phyloP scores from a whole-genome alignment of 768 basidiomycete genomes.

The Lentinula guzmanii region DNA sequence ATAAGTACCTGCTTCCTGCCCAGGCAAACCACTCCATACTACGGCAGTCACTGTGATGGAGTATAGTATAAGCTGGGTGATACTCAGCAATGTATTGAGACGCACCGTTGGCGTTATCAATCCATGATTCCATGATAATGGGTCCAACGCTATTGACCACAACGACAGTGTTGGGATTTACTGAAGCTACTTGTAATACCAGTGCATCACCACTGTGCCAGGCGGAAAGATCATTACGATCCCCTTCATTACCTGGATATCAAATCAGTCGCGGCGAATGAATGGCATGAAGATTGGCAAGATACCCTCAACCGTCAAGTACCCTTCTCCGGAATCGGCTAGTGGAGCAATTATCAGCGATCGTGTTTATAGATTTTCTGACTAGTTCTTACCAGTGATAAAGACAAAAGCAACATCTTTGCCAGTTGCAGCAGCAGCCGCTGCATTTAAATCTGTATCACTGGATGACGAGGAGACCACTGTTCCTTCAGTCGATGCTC shows the following conservation, averaged over 20 bases:
- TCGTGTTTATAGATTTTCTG: background rate
- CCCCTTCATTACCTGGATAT: constrained; percentile 46
- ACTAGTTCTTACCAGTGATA: constrained; percentile 29
- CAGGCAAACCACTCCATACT: constrained; percentile 48
- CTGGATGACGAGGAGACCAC: constrained; percentile 40
- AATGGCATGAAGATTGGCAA: background rate
- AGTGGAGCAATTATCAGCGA: background rate
- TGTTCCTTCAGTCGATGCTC: constrained; percentile 31
- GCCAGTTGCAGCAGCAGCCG: constrained; percentile 34
- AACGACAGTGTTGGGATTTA: constrained; percentile 58
- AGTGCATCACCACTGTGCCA: constrained; percentile 48
- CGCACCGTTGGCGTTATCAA: constrained; percentile 45
- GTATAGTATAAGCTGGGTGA: background rate
- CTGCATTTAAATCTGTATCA: constrained; percentile 43
- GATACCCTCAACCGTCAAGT: constrained; percentile 37
- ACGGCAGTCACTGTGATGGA: constrained; percentile 8
- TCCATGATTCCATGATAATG: constrained; percentile 52
- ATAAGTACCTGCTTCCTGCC: constrained; percentile 51
- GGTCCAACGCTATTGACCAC: constrained; percentile 64
- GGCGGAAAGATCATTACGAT: constrained; percentile 43
- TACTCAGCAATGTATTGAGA: background rate
- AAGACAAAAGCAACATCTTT: constrained; percentile 50
- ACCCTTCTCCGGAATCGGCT: constrained; percentile 39
- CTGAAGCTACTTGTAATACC: constrained; percentile 43
- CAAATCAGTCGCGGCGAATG: constrained; percentile 22